Conservation (phyloP, 148 eudicot genomes). For the Rhododendron mucronatum region DNA sequence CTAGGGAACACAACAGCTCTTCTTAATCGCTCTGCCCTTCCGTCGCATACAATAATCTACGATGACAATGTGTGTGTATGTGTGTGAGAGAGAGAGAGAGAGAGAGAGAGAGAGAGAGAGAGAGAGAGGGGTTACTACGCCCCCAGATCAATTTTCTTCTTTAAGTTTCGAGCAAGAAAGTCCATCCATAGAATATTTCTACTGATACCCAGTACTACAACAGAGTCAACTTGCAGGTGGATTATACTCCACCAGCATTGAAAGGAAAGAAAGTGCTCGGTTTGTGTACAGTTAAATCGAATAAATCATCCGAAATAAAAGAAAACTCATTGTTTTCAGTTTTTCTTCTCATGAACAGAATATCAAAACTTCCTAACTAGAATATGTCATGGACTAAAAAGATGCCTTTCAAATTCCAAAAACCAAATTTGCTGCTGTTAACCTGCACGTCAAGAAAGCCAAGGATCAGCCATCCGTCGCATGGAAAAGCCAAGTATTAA, state of each 20-base stretch:
- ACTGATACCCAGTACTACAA: background rate
- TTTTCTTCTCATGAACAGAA: constrained; percentile 6
- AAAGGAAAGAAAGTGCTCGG: background rate
- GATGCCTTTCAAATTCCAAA: constrained; percentile 5
- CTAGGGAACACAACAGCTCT: background rate
- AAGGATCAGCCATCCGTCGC: constrained; percentile 1
- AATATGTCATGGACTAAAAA: background rate
- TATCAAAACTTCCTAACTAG: constrained; percentile 12
- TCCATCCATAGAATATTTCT: background rate
- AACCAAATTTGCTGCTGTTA: constrained; percentile 5
- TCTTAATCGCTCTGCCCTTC: background rate
- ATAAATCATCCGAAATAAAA: constrained; percentile 4
- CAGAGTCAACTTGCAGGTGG: background rate
- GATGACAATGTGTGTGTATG: too few relatives aligned
- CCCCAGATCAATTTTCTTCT: too few relatives aligned
- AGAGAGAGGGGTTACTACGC: too few relatives aligned
- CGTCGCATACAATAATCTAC: background rate
- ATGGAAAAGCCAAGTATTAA: background rate
- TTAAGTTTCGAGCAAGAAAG: background rate
- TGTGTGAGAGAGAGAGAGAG: too few relatives aligned
- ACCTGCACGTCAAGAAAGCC: constrained; percentile 17
- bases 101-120: too few relatives aligned
- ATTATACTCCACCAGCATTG: background rate
- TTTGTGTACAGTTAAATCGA: constrained; percentile 12
- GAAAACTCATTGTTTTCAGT: background rate